Percentiles rank a stretch among this genome's conserved stretches.
Evolutionary conservation across 2,329 filamentous ascomycete species (phyloP).

Genomic region (Talaromyces sp.): DNA sequence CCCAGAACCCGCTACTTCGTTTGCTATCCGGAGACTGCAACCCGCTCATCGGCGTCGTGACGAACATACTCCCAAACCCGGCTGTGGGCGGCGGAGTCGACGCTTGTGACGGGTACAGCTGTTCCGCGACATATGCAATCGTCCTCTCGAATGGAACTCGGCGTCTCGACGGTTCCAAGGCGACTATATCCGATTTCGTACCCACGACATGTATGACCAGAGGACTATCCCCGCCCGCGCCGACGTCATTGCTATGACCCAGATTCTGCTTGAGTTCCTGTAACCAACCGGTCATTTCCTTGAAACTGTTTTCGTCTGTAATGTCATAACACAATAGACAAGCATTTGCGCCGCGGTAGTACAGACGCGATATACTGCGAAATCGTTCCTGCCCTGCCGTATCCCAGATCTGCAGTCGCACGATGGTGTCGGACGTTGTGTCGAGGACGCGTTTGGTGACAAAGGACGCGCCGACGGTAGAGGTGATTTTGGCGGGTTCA

Average conservation of each 20-base stretch:
- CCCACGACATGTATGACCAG: constrained; percentile 92
- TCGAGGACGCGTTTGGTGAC: constrained; percentile 77
- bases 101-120: constrained; percentile 69
- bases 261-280: constrained; percentile 77
- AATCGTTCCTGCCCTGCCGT: constrained; percentile 95
- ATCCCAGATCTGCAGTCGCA: constrained; percentile 95
- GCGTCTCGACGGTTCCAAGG: constrained; percentile 71
- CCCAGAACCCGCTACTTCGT: constrained; percentile 61
- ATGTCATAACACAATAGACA: constrained; percentile 95
- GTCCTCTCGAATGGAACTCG: constrained; percentile 92
- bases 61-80: constrained; percentile 35
- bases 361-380: constrained; percentile 86
- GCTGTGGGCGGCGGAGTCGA: constrained; percentile 66
- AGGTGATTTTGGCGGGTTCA: constrained; percentile 45
- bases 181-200: constrained; percentile 87
- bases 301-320: constrained; percentile 77
- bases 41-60: constrained; percentile 19
- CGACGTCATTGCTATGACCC: constrained; percentile 24
- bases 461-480: constrained; percentile 77
- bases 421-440: constrained; percentile 76
- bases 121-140: constrained; percentile 91
- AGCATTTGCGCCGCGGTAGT: constrained; percentile 93
- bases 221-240: constrained; percentile 40
- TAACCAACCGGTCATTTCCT: constrained; percentile 90
- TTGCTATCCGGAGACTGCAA: constrained; percentile 42